phyloP scores from a whole-genome alignment of 495 filamentous ascomycete genomes.

The Choiromyces venosus region DNA sequence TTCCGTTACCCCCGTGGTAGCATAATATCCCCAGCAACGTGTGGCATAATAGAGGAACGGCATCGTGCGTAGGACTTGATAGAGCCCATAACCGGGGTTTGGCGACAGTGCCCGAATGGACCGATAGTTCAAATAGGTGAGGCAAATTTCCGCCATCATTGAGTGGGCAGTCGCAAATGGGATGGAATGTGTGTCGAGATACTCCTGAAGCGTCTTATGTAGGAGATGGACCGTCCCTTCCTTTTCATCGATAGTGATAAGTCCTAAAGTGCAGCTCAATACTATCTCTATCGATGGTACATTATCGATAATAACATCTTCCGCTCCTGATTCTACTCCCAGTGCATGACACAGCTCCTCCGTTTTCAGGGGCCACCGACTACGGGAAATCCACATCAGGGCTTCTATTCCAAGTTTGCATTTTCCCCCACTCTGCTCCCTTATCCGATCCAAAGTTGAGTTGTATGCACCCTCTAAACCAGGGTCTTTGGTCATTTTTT shows the following conservation, averaged over 20 bases:
- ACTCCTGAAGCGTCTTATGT: background rate
- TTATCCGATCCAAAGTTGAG: background rate
- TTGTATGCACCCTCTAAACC: background rate
- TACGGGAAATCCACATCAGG: background rate
- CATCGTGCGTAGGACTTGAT: accelerated
- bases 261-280: background rate
- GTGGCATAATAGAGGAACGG: background rate
- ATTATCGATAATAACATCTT: background rate
- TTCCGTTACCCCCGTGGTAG: background rate
- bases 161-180: background rate
- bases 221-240: background rate
- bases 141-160: background rate
- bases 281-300: background rate
- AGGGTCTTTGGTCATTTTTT: background rate
- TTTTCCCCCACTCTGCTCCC: background rate
- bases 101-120: background rate
- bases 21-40: background rate
- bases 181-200: background rate
- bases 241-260: background rate
- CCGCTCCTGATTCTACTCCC: background rate
- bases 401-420: background rate
- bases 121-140: background rate
- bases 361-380: background rate
- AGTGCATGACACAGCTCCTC: background rate
- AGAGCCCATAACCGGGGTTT: no score